These are phyloP conservation scores for Talaromyces stipitatus DNA, from an alignment of 495 filamentous ascomycete genomes.

Conservation along the genomic window DNA sequence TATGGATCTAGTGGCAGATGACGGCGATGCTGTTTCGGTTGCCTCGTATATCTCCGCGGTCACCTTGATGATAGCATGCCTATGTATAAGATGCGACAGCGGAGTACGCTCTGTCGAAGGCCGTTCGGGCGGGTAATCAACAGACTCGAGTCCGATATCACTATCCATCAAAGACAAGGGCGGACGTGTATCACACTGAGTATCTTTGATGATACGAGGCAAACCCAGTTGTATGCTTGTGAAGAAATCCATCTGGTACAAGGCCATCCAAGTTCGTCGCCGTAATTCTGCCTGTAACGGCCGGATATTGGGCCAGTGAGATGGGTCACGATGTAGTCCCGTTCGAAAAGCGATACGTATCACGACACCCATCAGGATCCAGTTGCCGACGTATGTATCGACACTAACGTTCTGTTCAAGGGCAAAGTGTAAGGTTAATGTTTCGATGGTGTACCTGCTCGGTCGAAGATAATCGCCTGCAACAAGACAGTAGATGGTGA, in stretches of 20 bases:
- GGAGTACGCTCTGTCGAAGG: constrained; percentile 5
- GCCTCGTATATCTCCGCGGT: constrained; percentile 8
- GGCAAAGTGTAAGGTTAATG: constrained; percentile 75
- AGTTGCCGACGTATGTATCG: constrained; percentile 74
- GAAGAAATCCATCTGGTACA: constrained; percentile 10
- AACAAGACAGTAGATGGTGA: constrained; percentile 80
- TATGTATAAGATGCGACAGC: constrained; percentile 7
- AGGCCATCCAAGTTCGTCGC: constrained; percentile 13
- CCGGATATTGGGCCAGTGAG: constrained; percentile 13
- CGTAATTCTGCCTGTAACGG: constrained; percentile 17
- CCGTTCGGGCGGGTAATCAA: constrained; percentile 2
- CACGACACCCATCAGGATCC: constrained; percentile 74
- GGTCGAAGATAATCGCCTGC: constrained; percentile 86
- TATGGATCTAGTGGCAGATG: constrained; percentile 1
- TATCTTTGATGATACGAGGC: constrained; percentile 10
- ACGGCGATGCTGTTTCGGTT: constrained; percentile 5
- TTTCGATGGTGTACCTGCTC: constrained; percentile 74
- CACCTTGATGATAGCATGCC: constrained; percentile 6
- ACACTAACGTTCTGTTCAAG: constrained; percentile 69
- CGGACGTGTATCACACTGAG: constrained; percentile 7
- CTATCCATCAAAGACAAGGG: neutral
- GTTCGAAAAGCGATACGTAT: constrained; percentile 28
- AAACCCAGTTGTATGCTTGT: constrained; percentile 7
- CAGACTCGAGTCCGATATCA: constrained; percentile 3
- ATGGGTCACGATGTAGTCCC: constrained; percentile 18